Percentiles rank a stretch among this genome's conserved stretches.
These are phyloP conservation scores for Ceratobasidium sp. DNA, from an alignment of 1,284 basidiomycete genomes.

Conservation along the genomic window DNA sequence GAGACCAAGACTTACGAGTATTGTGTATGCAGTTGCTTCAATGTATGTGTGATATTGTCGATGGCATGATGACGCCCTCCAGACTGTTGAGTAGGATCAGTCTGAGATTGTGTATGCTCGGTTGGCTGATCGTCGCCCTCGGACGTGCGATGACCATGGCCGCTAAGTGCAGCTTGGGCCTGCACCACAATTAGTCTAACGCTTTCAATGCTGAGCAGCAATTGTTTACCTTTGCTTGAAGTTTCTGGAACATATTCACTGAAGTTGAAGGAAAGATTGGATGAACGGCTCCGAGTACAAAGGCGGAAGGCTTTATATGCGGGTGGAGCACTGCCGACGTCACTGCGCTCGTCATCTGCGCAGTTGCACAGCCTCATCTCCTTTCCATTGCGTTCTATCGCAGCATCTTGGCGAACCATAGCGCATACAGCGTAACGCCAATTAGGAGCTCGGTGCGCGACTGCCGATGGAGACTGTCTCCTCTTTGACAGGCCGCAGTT, in stretches of 20 bases:
- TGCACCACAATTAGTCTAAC: background rate
- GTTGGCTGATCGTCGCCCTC: background rate
- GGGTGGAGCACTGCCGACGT: slow-evolving; percentile 39
- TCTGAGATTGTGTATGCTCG: slow-evolving; percentile 10
- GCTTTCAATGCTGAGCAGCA: background rate
- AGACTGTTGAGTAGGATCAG: slow-evolving; percentile 34
- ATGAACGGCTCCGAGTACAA: background rate
- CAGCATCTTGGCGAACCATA: background rate
- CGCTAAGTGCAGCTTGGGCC: slow-evolving; percentile 36
- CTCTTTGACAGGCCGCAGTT: too few species aligned
- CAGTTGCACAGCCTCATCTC: slow-evolving; percentile 36
- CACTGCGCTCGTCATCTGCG: slow-evolving; percentile 40
- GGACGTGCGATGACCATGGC: background rate
- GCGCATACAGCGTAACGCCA: slow-evolving; percentile 22
- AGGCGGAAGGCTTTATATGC: slow-evolving; percentile 19
- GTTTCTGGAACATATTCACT: slow-evolving; percentile 35
- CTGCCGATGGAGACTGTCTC: background rate
- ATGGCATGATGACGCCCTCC: slow-evolving; percentile 44
- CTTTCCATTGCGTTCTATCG: slow-evolving; percentile 13
- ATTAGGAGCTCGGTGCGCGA: background rate
- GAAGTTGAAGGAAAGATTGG: slow-evolving; percentile 3
- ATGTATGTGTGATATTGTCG: slow-evolving; percentile 62
- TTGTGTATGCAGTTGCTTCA: slow-evolving; percentile 75
- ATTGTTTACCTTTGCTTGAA: slow-evolving; percentile 31
- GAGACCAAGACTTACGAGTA: slow-evolving; percentile 65